A percentile compares a stretch with the other conserved stretches of the same genome.
Conservation (phyloP, 768 basidiomycete genomes). For the Serpula lacrymans region DNA sequence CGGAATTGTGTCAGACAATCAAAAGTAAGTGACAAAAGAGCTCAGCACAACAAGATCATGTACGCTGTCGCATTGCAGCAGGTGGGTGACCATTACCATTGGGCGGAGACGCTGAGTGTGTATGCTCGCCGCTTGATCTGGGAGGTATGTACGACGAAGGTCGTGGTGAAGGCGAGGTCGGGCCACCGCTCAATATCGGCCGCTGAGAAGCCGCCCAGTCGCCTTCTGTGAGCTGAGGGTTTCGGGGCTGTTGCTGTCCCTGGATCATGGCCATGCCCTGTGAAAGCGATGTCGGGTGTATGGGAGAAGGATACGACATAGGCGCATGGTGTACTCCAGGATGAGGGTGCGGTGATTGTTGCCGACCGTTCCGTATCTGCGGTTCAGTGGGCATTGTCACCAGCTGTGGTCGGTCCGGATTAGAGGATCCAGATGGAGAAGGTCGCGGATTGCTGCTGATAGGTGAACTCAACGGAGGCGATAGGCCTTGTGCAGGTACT, state of each 20-base stretch:
- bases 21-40: slow-evolving; percentile 19
- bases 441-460: slow-evolving; percentile 37
- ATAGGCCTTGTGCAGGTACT: slow-evolving; percentile 38
- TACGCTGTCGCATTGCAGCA: slow-evolving; percentile 48
- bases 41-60: slow-evolving; percentile 28
- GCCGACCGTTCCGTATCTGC: slow-evolving; percentile 35
- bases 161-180: slow-evolving; percentile 33
- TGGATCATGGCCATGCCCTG: slow-evolving; percentile 44
- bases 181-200: slow-evolving; percentile 32
- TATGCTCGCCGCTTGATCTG: slow-evolving; percentile 42
- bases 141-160: slow-evolving; percentile 50
- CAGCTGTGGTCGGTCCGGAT: slow-evolving; percentile 46
- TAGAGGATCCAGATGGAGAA: slow-evolving; percentile 33
- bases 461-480: slow-evolving; percentile 32
- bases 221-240: slow-evolving; percentile 45
- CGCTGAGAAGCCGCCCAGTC: slow-evolving; percentile 36
- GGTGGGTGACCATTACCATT: slow-evolving; percentile 47
- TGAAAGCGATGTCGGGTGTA: slow-evolving; percentile 43
- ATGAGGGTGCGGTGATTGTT: slow-evolving; percentile 38
- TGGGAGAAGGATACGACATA: slow-evolving; percentile 42
- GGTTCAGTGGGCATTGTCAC: slow-evolving; percentile 36
- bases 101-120: slow-evolving; percentile 34
- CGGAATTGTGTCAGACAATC: slow-evolving; percentile 20
- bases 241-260: slow-evolving; percentile 35
- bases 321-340: slow-evolving; percentile 38